phyloP scores from a whole-genome alignment of 495 filamentous ascomycete species.

The Tuber brumale region DNA sequence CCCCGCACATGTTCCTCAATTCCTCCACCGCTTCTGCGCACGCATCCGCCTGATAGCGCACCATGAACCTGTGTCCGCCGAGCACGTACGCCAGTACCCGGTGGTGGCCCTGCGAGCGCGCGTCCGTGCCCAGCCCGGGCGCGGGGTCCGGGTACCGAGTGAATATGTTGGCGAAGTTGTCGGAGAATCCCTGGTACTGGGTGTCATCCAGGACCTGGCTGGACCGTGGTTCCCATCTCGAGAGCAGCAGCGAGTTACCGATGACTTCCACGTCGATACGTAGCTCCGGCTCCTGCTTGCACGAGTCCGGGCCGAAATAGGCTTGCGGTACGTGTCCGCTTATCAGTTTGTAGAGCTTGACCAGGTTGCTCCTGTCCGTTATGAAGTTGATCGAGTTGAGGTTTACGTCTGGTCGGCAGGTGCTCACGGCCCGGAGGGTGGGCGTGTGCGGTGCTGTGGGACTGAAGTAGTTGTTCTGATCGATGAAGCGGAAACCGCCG shows the following conservation, averaged over 20 bases:
- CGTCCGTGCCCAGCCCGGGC: slow-evolving; percentile 26
- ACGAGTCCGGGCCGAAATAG: background rate
- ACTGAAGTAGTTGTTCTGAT: slow-evolving; percentile 34
- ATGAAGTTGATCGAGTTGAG: slow-evolving; percentile 24
- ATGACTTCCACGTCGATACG: slow-evolving; percentile 30
- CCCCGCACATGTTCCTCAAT: background rate
- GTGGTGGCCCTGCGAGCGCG: slow-evolving; percentile 26
- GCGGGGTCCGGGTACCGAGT: slow-evolving; percentile 26
- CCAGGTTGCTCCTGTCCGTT: slow-evolving; percentile 26
- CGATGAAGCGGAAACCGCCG: slow-evolving; percentile 28
- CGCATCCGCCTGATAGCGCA: slow-evolving; percentile 27
- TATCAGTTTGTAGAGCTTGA: slow-evolving; percentile 27
- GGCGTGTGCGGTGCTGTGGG: slow-evolving; percentile 25
- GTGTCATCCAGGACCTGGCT: slow-evolving; percentile 13
- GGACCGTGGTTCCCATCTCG: slow-evolving; percentile 25
- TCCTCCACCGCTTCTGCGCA: background rate
- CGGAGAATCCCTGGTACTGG: slow-evolving; percentile 24
- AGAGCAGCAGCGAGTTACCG: slow-evolving; percentile 19
- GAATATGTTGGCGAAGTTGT: slow-evolving; percentile 22
- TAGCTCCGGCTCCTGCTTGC: slow-evolving; percentile 3
- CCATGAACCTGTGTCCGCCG: slow-evolving; percentile 24
- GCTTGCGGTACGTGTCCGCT: slow-evolving; percentile 10
- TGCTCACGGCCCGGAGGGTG: slow-evolving; percentile 23
- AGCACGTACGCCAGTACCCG: slow-evolving; percentile 23
- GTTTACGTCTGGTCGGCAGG: slow-evolving; percentile 22